These are phyloP conservation scores for Ceratorhiza oryzae-sativae DNA, from an alignment of 1,284 basidiomycete genomes.

Conservation along the genomic window DNA sequence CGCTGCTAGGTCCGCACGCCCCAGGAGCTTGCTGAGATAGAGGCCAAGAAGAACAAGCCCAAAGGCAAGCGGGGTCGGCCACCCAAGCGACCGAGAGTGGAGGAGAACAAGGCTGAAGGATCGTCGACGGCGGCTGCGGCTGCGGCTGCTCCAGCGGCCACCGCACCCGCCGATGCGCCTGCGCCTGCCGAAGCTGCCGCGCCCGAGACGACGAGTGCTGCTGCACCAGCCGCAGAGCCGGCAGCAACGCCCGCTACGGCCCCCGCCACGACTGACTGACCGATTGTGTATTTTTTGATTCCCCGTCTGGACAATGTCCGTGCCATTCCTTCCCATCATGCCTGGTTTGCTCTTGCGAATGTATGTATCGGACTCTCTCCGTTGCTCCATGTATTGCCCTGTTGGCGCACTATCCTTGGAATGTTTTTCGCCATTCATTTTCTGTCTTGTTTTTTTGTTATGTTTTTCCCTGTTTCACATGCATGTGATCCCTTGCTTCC, in stretches of 20 bases:
- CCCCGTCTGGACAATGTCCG: not conserved
- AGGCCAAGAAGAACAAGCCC: conserved; percentile 38
- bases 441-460: conserved; percentile 13
- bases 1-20: conserved; percentile 40
- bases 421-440: conserved; percentile 30
- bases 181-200: not conserved
- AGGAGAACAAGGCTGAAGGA: conserved; percentile 19
- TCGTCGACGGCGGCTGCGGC: conserved; percentile 2
- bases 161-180: not conserved
- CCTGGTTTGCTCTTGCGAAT: conserved; percentile 21
- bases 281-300: conserved; percentile 25
- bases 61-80: conserved; percentile 38
- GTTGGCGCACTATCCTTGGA: conserved; percentile 10
- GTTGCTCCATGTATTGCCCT: conserved; percentile 17
- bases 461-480: conserved; percentile 33
- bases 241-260: conserved; percentile 2
- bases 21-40: conserved; percentile 41
- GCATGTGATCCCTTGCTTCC: conserved; percentile 30
- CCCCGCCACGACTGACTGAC: conserved; percentile 32
- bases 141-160: not conserved
- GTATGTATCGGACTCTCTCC: conserved; percentile 36
- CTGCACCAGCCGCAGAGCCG: not conserved
- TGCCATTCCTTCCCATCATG: conserved; percentile 28
- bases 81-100: conserved; percentile 28
- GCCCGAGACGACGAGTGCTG: not conserved